Evolutionary conservation across 192 early-diverging fungal species (phyloP).

Genomic region (Coemansia sp.): DNA sequence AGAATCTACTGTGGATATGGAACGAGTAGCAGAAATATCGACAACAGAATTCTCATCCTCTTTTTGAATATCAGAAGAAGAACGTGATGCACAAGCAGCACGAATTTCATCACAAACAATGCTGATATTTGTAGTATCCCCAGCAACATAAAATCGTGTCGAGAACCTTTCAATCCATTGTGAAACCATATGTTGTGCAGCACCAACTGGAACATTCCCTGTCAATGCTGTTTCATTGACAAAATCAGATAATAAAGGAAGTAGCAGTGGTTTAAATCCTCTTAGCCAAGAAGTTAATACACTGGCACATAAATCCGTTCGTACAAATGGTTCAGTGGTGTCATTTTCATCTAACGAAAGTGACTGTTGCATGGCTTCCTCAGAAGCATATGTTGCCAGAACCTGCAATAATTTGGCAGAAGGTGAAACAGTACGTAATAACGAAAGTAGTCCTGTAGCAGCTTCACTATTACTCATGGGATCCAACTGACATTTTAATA

Average conservation of each 20-base stretch:
- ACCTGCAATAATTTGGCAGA: background rate
- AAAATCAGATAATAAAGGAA: background rate
- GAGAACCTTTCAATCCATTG: conserved; percentile 15
- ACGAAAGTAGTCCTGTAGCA: conserved; percentile 45
- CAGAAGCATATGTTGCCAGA: conserved; percentile 11
- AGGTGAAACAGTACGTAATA: conserved; percentile 46
- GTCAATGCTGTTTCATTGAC: background rate
- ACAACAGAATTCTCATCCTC: background rate
- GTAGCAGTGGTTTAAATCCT: conserved; percentile 14
- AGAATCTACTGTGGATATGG: background rate
- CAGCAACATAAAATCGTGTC: background rate
- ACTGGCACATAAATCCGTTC: conserved; percentile 33
- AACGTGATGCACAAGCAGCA: background rate
- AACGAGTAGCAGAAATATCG: background rate
- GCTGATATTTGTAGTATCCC: background rate
- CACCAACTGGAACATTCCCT: background rate
- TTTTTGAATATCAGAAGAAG: background rate
- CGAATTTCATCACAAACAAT: background rate
- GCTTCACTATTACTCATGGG: conserved; percentile 45
- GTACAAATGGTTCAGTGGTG: background rate
- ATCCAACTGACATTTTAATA: conserved; percentile 18
- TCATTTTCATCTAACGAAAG: conserved; percentile 8
- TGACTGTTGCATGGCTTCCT: background rate
- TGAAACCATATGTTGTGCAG: background rate
- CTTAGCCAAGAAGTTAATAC: conserved; percentile 40